These are phyloP conservation scores for Ochromonas danica DNA, from an alignment of 108 stramenopile genomes.

Conservation along the genomic window DNA sequence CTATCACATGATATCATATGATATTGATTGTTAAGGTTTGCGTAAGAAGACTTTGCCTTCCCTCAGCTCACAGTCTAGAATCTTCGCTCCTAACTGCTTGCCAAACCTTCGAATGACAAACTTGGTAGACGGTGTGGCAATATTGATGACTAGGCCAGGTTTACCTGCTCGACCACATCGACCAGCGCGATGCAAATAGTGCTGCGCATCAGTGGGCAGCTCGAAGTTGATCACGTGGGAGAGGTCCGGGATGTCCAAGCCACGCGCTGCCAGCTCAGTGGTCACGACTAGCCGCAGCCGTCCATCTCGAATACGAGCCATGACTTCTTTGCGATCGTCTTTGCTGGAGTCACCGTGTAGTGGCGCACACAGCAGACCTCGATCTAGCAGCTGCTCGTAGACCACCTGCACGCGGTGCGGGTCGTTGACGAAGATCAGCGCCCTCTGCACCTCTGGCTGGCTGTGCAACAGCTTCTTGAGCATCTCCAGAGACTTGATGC, in stretches of 20 bases:
- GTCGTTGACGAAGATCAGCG: constrained; percentile 53
- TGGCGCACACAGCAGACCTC: constrained; percentile 47
- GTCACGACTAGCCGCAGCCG: constrained; percentile 37
- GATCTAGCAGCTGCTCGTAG: constrained; percentile 39
- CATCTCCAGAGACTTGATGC: constrained; percentile 50
- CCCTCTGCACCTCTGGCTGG: constrained; percentile 49
- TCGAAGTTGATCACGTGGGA: constrained; percentile 57
- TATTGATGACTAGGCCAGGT: constrained; percentile 49
- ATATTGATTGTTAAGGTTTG: too few relatives aligned
- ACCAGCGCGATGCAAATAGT: constrained; percentile 49
- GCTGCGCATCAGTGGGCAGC: constrained; percentile 49
- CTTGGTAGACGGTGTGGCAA: constrained; percentile 47
- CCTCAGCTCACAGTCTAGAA: constrained; percentile 16
- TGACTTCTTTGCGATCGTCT: constrained; percentile 42
- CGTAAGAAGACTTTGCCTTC: not conserved
- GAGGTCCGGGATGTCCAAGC: constrained; percentile 48
- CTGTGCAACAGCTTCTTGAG: constrained; percentile 47
- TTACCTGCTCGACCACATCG: constrained; percentile 47
- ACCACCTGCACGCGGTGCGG: constrained; percentile 48
- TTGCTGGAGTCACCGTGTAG: constrained; percentile 50
- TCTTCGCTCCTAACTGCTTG: constrained; percentile 37
- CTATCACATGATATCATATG: too few relatives aligned
- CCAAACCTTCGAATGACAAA: constrained; percentile 47
- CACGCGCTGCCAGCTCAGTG: constrained; percentile 54
- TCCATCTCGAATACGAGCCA: constrained; percentile 28